These are phyloP conservation scores for Naganishia onofrii DNA, from an alignment of 768 basidiomycete species.

Conservation along the genomic window DNA sequence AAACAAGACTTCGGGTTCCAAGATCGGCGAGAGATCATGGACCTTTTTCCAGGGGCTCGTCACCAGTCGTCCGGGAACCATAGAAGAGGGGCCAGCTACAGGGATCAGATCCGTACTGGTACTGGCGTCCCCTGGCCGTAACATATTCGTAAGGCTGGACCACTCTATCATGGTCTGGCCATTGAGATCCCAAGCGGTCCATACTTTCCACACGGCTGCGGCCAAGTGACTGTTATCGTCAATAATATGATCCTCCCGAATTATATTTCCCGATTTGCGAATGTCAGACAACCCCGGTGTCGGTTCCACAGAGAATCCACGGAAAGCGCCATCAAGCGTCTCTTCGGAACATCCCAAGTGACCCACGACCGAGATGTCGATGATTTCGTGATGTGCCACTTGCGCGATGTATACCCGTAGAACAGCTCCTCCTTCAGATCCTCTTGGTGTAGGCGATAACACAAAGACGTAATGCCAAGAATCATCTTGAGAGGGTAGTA, in stretches of 20 bases:
- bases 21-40: conserved; percentile 21
- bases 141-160: conserved; percentile 24
- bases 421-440: conserved; percentile 67
- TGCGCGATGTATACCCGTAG: conserved; percentile 61
- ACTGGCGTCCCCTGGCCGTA: conserved; percentile 20
- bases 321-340: conserved; percentile 39
- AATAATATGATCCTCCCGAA: conserved; percentile 23
- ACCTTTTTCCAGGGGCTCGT: conserved; percentile 40
- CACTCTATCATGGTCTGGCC: conserved; percentile 33
- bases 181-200: conserved; percentile 43
- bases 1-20: conserved; percentile 31
- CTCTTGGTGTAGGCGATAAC: conserved; percentile 64
- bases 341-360: conserved; percentile 46
- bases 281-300: conserved; percentile 34
- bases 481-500: conserved; percentile 54
- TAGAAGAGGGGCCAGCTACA: neutral
- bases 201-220: conserved; percentile 38
- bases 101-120: neutral
- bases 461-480: conserved; percentile 55
- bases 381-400: conserved; percentile 32
- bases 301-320: conserved; percentile 40
- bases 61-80: neutral
- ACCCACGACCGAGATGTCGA: conserved; percentile 30
- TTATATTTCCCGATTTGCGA: neutral
- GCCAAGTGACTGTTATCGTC: neutral